phyloP scores from a whole-genome alignment of 495 filamentous ascomycete species.

The Aspergillus hancockii region DNA sequence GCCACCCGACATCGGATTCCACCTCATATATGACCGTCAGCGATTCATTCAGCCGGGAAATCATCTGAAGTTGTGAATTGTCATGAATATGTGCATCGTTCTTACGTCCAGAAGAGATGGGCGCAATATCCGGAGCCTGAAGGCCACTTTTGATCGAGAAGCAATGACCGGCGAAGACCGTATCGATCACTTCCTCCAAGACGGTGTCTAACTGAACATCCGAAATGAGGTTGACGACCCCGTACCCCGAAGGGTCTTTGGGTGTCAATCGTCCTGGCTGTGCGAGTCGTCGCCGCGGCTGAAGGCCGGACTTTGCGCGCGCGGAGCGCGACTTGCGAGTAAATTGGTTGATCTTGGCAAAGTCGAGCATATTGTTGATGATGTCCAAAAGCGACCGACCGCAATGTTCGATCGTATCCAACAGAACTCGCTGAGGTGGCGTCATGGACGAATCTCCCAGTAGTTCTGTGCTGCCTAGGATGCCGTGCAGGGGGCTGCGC shows the following conservation, averaged over 20 bases:
- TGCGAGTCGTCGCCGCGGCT: neutral
- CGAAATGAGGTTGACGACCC: constrained; percentile 9
- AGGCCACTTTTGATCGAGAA: constrained; percentile 28
- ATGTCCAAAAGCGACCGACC: constrained; percentile 68
- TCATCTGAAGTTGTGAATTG: no score
- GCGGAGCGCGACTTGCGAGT: constrained; percentile 8
- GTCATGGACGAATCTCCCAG: constrained; percentile 57
- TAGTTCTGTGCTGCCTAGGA: constrained; percentile 63
- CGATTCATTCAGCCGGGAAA: no score
- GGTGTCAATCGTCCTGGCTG: neutral
- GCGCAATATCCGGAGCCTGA: constrained; percentile 17
- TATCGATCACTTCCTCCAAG: constrained; percentile 60
- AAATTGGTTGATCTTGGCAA: constrained; percentile 36
- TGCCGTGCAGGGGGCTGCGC: constrained; percentile 66
- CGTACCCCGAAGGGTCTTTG: neutral
- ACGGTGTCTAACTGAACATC: constrained; percentile 47
- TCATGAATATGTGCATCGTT: constrained; percentile 16
- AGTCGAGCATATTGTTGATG: constrained; percentile 65
- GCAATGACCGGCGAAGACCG: constrained; percentile 54
- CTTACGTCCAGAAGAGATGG: constrained; percentile 16
- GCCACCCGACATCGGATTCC: constrained; percentile 47
- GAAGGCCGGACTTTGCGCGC: neutral
- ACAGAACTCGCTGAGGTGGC: constrained; percentile 55
- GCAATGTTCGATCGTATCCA: constrained; percentile 66
- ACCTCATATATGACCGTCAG: constrained; percentile 59